Base-by-base conservation (phyloP, 495 filamentous ascomycete genomes). In the Filosporella fistucella region DNA sequence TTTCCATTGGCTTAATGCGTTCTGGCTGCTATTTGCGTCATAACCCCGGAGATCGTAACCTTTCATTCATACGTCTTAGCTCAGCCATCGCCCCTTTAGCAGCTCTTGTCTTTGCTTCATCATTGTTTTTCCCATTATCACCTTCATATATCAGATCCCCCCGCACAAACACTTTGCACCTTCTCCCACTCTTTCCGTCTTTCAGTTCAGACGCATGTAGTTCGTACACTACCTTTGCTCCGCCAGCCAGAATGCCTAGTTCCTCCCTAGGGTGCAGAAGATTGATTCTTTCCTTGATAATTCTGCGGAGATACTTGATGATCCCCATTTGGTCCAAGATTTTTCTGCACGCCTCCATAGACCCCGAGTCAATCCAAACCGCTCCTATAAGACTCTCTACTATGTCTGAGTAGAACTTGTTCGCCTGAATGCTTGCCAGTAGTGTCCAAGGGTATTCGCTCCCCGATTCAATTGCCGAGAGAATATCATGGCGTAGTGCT, bases 391-490 rank as follows among this genome's bases (percentile, higher is more conserved):
- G 51, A 33, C 75, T 77, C 69, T 96, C 91, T 35, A 95, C 68
- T 12, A 95, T 68, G 57, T 97, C 91, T 0, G 86, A 93, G 65
- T 88, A 81, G 70, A 87, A 86, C 54, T 96, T 95, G 20, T 81
- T 81, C 2, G 84, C 69, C 20, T 76, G 68, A 2, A 94, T 70
- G 0, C 71, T 68, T 0, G 76, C 64, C 17, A 96, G 78, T 0
- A 72, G 55, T 1, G 72, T 65, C 91, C 91, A 96, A 0, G 91
- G 91, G 54, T 89, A 89, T 18, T 63, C 56, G 0, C 25, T 22
- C 12, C 68, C 75, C 25, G 64, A 39, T 0, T 62, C 18, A 2
- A 93, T 61, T 0, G 68, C 76, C 0, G 64, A 36, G 0, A 58
- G 29, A 32, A 95, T 79, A 2, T 54, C 50, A 0, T 63, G 61